Percentiles rank a stretch among this genome's conserved stretches.
Conservation (phyloP, 2,329 filamentous ascomycete species). For the Penicillium sp. region DNA sequence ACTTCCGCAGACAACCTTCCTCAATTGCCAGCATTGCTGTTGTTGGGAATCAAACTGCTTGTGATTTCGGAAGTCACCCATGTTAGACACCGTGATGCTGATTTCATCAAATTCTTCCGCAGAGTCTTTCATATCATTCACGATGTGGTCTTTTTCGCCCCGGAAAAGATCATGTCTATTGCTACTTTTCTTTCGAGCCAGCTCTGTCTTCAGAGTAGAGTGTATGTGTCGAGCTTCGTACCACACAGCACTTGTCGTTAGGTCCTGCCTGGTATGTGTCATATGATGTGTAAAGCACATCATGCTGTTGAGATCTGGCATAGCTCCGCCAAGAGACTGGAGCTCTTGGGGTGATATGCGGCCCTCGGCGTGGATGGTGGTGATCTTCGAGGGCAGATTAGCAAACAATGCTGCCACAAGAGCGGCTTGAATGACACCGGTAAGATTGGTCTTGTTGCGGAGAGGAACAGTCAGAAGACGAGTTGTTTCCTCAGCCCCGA, state of each 20-base stretch:
- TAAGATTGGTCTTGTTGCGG: not conserved
- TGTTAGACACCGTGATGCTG: not conserved
- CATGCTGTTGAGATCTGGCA: not conserved
- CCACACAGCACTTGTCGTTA: not conserved
- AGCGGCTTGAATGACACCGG: not conserved
- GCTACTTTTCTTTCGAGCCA: not conserved
- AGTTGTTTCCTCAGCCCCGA: not conserved
- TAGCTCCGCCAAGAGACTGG: not conserved
- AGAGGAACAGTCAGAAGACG: not conserved
- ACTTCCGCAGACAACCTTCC: not conserved
- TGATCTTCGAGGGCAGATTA: not conserved
- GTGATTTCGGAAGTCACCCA: not conserved
- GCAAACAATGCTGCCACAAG: not conserved
- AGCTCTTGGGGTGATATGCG: not conserved
- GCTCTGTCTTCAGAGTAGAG: not conserved
- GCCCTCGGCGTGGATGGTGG: not conserved
- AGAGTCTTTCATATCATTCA: not conserved
- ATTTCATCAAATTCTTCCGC: not conserved
- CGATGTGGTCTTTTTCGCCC: not conserved
- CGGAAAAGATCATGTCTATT: not conserved
- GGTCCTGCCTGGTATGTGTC: not conserved
- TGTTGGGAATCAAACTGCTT: not conserved
- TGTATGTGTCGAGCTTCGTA: not conserved
- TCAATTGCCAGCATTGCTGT: not conserved
- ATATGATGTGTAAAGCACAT: not conserved